Base-by-base conservation (phyloP, 768 basidiomycete species). In the Fomitopsis pulvina region DNA sequence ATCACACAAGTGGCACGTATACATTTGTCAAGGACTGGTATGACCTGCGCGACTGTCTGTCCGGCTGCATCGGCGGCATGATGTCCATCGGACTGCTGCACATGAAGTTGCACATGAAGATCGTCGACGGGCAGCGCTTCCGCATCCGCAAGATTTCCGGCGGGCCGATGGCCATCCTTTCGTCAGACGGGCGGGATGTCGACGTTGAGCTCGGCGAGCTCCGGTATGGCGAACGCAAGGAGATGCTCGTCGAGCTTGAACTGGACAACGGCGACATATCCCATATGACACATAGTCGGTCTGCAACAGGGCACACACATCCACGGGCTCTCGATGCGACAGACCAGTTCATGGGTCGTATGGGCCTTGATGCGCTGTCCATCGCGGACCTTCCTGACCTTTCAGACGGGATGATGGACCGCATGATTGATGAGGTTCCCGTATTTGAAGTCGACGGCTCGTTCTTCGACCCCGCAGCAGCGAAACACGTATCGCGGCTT, bases 21-120 rank as follows among this genome's bases (percentile, higher is more conserved):
- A 97, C 94, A 3, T 99, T 96, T 60, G 92, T 97, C 53, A 90
- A 89, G 68, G 95, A 96, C 63, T 97, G 94, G 88, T 94, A 97
- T 64, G 91, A 97, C 65, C 81, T 98, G 26, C 83, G 90, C 21
- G 84, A 87, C 59, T 88, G 92, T 54, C 77, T 99, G 27, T 92
- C 94, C 4, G 96, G 96, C 4, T 92, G 92, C 62, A 77, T 98
- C 14, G 96, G 95, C 4, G 95, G 94, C 1, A 87, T 98, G 83
- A 88, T 97, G 85, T 91, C 88, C 25, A 93, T 98, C 55, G 96
- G 90, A 1, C 66, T 96, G 50, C 74, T 88, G 50, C 85, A 88
- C 66, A 91, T 98, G 87, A 94, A 93, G 69, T 74, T 99, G 12
- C 94, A 97, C 69, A 83, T 99, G 70, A 87, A 86, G 66, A 87